These are phyloP conservation scores for Chrysoporthe cubensis DNA, from an alignment of 2,329 filamentous ascomycete species.

Conservation along the genomic window DNA sequence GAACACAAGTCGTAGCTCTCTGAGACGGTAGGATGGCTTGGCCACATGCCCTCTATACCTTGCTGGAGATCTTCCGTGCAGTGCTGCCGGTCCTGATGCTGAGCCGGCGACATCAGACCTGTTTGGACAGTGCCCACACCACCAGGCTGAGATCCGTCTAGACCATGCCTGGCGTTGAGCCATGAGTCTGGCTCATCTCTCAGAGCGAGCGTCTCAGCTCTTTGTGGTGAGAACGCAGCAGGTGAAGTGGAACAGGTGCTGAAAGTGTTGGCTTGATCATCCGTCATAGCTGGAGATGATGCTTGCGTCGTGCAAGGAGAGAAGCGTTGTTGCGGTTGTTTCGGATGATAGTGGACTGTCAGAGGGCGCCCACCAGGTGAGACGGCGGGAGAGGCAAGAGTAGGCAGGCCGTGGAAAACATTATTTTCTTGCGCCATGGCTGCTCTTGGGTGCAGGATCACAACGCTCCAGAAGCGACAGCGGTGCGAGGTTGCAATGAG, in stretches of 20 bases:
- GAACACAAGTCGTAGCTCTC: conserved; percentile 7
- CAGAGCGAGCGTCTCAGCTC: conserved; percentile 5
- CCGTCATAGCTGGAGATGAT: conserved; percentile 13
- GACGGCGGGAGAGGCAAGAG: conserved; percentile 6
- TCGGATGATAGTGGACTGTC: conserved; percentile 17
- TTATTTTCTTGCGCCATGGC: conserved; percentile 14
- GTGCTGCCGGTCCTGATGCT: not conserved
- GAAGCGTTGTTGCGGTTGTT: conserved; percentile 23
- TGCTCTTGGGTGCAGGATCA: not conserved
- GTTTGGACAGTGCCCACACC: not conserved
- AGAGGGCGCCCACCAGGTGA: conserved; percentile 9
- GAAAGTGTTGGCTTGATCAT: not conserved
- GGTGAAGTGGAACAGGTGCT: not conserved
- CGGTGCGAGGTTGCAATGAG: conserved; percentile 4
- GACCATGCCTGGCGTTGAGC: not conserved
- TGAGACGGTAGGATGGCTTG: not conserved
- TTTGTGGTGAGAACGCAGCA: not conserved
- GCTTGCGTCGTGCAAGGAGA: conserved; percentile 29
- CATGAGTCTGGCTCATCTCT: conserved; percentile 1
- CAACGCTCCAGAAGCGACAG: conserved; percentile 8
- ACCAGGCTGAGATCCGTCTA: not conserved
- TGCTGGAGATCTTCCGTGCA: conserved; percentile 4
- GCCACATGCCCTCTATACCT: conserved; percentile 14
- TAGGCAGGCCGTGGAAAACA: conserved; percentile 7
- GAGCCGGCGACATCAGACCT: not conserved